Base-by-base conservation (phyloP, 257 asterid genomes). In the Lycium barbarum region DNA sequence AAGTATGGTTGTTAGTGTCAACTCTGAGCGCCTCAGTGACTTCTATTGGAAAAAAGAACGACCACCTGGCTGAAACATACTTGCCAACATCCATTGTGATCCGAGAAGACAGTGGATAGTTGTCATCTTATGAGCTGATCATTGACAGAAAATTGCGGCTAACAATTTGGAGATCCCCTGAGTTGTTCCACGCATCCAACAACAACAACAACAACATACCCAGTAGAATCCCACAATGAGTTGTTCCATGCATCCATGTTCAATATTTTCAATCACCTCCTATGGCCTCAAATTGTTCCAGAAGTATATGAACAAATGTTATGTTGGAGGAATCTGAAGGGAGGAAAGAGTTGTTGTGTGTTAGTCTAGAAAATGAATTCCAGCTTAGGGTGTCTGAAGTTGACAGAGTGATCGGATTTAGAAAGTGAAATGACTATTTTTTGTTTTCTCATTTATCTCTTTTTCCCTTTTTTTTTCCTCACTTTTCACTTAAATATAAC, bases 251-350 rank as follows among this genome's bases (percentile, higher is more conserved):
- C n/a, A 20, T 47, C 10, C 3, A 18, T 47, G 80, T 45, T 0
- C 38, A 73, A 22, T 68, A 6, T 73, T 47, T 5, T 11, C 6
- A 45, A 45, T n/a, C 38, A n/a, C 80, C 80, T 45, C 12, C 80
- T 73, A 45, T 47, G 59, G 0, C 59, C n/a, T 2, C n/a, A 47
- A 73, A 73, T 73, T 47, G 59, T 45, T 51, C 58, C 59, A 11
- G 11, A 72, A 72, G 0, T 45, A 72, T n/a, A 72, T 45, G 58
- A 45, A 72, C 3, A 12, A n/a, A 0, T 0, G 0, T 72, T 72
- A 45, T 72, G n/a, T 72, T 72, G 80, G 80, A 45, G 80, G 80
- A 45, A 72, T 72, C 6, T n/a, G 80, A 72, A 0, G n/a, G 80
- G 58, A 72, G 80, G 80, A 45, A 45, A 72, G 58, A n/a, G 58